These are phyloP conservation scores for Scheffersomyces illinoinensis DNA, from an alignment of 1,139 yeast species.

Conservation along the genomic window DNA sequence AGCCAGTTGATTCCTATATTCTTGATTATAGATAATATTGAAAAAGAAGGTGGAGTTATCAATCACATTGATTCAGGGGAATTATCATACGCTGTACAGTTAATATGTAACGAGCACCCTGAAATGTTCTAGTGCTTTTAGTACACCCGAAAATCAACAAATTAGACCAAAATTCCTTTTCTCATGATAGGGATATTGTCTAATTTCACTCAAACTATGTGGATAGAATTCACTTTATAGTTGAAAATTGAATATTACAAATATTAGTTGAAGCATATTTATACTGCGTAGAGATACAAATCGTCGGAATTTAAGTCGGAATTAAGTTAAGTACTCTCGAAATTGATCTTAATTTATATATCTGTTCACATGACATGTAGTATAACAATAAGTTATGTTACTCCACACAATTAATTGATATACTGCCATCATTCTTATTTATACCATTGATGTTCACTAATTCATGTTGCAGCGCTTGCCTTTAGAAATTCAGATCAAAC, in stretches of 20 bases:
- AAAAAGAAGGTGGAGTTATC: slow-evolving; percentile 17
- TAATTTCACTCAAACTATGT: not conserved
- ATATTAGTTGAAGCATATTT: not conserved
- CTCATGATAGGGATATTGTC: not conserved
- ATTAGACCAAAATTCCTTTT: too few relatives aligned
- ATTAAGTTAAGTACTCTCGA: not conserved
- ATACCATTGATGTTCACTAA: not conserved
- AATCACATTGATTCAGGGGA: slow-evolving; percentile 13
- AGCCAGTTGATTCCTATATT: slow-evolving; percentile 39
- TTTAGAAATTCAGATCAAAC: slow-evolving; percentile 47
- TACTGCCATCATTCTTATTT: not conserved
- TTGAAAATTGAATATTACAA: not conserved
- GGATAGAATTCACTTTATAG: not conserved
- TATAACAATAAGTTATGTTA: too few relatives aligned
- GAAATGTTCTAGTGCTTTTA: not conserved
- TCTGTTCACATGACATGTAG: not conserved
- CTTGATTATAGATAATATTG: slow-evolving; percentile 16
- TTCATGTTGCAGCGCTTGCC: slow-evolving; percentile 34
- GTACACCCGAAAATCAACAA: not conserved
- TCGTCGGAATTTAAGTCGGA: not conserved
- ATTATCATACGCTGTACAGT: slow-evolving; percentile 9
- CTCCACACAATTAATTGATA: not conserved
- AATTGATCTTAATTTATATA: not conserved
- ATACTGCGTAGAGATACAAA: not conserved
- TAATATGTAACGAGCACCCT: not conserved